phyloP scores from a whole-genome alignment of 1,284 basidiomycete genomes.

The Pseudozyma tsukubaensis region DNA sequence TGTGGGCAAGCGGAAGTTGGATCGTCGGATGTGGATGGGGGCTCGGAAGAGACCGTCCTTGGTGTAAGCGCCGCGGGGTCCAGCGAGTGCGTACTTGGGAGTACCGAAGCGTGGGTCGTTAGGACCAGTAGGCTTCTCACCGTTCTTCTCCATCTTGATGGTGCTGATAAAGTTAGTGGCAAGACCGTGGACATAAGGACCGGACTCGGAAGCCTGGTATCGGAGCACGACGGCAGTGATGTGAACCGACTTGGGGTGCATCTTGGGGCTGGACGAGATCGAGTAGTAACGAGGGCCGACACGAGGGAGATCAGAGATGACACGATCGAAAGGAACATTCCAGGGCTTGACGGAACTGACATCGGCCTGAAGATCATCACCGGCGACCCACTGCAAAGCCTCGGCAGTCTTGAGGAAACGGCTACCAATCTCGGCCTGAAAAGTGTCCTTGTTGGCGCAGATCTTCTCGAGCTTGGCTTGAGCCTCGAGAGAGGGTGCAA shows the following conservation, averaged over 20 bases:
- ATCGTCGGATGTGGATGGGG: constrained; percentile 92
- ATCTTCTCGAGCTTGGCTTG: constrained; percentile 80
- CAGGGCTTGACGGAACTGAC: constrained; percentile 80
- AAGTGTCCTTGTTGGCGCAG: constrained; percentile 87
- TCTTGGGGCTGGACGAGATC: constrained; percentile 95
- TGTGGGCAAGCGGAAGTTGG: constrained; percentile 95
- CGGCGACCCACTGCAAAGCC: constrained; percentile 84
- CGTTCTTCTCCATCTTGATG: constrained; percentile 77
- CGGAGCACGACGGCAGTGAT: constrained; percentile 86
- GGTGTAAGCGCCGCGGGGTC: constrained; percentile 86
- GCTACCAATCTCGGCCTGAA: constrained; percentile 79
- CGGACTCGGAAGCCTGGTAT: constrained; percentile 49
- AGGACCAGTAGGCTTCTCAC: constrained; percentile 57
- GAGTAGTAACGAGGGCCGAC: constrained; percentile 98
- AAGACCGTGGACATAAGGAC: constrained; percentile 60
- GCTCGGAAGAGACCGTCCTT: constrained; percentile 77
- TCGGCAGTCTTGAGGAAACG: constrained; percentile 91
- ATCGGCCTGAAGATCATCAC: constrained; percentile 77
- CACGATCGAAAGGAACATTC: constrained; percentile 96
- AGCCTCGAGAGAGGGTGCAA: constrained; percentile 84
- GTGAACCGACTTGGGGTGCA: constrained; percentile 87
- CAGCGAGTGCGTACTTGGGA: constrained; percentile 86
- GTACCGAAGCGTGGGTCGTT: constrained; percentile 68
- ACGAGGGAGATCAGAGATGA: constrained; percentile 90
- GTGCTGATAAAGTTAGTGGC: constrained; percentile 66